phyloP scores from a whole-genome alignment of 495 filamentous ascomycete species.

The Penicillium psychrofluorescens region DNA sequence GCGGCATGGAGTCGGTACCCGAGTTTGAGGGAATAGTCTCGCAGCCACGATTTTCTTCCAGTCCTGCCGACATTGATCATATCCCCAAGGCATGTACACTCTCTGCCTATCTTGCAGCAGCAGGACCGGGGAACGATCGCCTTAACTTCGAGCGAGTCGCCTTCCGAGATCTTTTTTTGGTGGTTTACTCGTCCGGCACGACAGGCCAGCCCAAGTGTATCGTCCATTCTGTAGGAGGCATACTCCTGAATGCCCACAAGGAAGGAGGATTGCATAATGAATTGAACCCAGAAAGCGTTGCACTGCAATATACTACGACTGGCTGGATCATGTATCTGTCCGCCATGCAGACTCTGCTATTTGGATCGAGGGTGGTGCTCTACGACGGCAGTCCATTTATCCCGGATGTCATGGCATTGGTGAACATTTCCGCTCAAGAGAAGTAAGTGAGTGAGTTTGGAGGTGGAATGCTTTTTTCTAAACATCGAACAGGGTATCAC shows the following conservation, averaged over 20 bases:
- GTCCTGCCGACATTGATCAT: conserved; percentile 48
- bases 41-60: conserved; percentile 52
- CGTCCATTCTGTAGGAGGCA: conserved; percentile 44
- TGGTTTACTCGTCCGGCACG: conserved; percentile 71
- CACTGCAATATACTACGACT: conserved; percentile 55
- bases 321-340: conserved; percentile 84
- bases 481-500: conserved; percentile 28
- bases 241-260: conserved; percentile 37
- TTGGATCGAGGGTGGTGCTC: conserved; percentile 51
- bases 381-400: conserved; percentile 77
- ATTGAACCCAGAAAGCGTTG: conserved; percentile 36
- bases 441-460: conserved; percentile 26
- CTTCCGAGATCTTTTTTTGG: conserved; percentile 54
- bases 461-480: too few relatives aligned
- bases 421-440: conserved; percentile 52
- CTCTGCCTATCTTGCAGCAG: conserved; percentile 42
- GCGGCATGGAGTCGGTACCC: conserved; percentile 48
- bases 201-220: conserved; percentile 80
- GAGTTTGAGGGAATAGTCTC: conserved; percentile 58
- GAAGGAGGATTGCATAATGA: conserved; percentile 56
- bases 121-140: conserved; percentile 19
- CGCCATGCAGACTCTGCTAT: conserved; percentile 43
- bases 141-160: conserved; percentile 49
- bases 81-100: conserved; percentile 50
- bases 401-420: conserved; percentile 52